Conservation (phyloP, 305 asterid species). For the Solanum hybrid region DNA sequence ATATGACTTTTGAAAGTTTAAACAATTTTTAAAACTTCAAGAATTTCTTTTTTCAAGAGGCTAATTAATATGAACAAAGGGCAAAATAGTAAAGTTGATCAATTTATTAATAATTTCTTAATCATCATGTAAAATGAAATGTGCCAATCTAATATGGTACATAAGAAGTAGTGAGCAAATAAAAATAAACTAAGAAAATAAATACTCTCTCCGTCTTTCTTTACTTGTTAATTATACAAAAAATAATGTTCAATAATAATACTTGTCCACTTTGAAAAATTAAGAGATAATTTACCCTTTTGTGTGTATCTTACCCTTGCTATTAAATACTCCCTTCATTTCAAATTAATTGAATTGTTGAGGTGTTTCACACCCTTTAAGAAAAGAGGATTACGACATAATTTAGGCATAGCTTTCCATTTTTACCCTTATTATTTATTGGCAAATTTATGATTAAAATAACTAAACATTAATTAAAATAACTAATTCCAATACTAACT, state of each 20-base stretch:
- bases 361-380: too few species aligned
- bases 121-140: neutral
- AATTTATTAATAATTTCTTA: neutral
- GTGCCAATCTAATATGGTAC: neutral
- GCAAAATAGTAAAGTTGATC: neutral
- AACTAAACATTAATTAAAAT: too few species aligned
- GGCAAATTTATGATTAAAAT: too few species aligned
- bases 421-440: too few species aligned
- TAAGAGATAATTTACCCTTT: too few species aligned
- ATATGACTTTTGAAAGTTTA: neutral
- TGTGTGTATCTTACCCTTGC: neutral
- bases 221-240: too few species aligned
- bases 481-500: too few species aligned
- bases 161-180: neutral
- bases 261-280: neutral
- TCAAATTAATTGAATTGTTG: too few species aligned
- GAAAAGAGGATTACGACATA: too few species aligned
- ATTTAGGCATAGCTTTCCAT: too few species aligned
- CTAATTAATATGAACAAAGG: neutral
- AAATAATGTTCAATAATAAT: too few species aligned
- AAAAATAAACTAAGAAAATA: neutral
- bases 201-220: neutral
- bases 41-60: neutral
- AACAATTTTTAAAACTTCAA: too few species aligned
- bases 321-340: neutral